phyloP scores from a whole-genome alignment of 106 monocot species.

The Alisma plantagoaquatica region DNA sequence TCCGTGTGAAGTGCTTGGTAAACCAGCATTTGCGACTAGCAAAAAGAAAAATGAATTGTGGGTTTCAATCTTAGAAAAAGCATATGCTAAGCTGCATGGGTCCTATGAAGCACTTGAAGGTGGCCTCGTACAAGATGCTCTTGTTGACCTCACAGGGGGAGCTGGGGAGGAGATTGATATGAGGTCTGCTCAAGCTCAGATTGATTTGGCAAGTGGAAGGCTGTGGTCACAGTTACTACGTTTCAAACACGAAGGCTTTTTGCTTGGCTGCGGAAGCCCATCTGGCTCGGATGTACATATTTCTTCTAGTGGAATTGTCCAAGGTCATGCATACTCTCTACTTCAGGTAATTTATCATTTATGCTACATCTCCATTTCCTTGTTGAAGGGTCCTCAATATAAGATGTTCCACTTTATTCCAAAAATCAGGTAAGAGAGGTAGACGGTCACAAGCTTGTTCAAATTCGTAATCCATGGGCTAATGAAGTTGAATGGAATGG shows the following conservation, averaged over 20 bases:
- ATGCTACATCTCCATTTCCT: too few relatives aligned
- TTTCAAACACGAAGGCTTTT: slow-evolving; percentile 90
- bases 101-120: slow-evolving; percentile 97
- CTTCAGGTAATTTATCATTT: slow-evolving; percentile 72
- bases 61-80: slow-evolving; percentile 97
- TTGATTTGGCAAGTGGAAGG: slow-evolving; percentile 96
- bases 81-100: slow-evolving; percentile 97
- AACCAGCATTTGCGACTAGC: slow-evolving; percentile 97
- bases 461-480: slow-evolving; percentile 97
- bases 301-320: slow-evolving; percentile 95
- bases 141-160: slow-evolving; percentile 95
- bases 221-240: slow-evolving; percentile 93
- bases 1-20: slow-evolving; percentile 86
- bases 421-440: slow-evolving; percentile 82
- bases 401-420: too few relatives aligned
- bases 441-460: slow-evolving; percentile 96
- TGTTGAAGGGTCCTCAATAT: too few relatives aligned
- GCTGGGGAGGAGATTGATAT: slow-evolving; percentile 99
- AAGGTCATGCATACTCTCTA: slow-evolving; percentile 96
- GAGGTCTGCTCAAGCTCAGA: slow-evolving; percentile 87
- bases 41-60: slow-evolving; percentile 89
- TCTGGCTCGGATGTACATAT: slow-evolving; percentile 93
- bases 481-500: slow-evolving; percentile 99
- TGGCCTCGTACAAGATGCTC: slow-evolving; percentile 99
- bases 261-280: slow-evolving; percentile 96